Conservation (phyloP, 768 basidiomycete genomes). For the Psilocybe sp. region DNA sequence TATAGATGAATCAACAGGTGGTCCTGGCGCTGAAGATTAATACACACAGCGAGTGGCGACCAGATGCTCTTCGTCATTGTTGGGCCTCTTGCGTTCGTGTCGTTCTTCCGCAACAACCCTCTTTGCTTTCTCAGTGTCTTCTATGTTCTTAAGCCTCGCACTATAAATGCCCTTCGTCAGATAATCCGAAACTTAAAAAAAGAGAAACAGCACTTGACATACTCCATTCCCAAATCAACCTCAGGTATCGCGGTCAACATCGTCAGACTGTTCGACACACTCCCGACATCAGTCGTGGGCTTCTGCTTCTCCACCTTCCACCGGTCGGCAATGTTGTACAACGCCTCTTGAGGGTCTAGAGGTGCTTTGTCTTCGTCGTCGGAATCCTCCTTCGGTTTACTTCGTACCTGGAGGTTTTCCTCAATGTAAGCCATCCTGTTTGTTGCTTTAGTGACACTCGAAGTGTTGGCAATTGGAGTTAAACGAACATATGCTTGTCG, state of each 20-base stretch:
- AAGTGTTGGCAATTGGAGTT: background rate
- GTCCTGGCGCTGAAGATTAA: background rate
- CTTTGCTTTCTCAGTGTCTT: constrained; percentile 97
- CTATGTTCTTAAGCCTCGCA: constrained; percentile 89
- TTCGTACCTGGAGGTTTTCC: constrained; percentile 79
- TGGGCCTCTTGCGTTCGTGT: constrained; percentile 51
- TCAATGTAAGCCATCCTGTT: constrained; percentile 97
- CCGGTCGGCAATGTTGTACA: constrained; percentile 69
- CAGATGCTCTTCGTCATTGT: constrained; percentile 77
- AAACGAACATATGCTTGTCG: constrained; percentile 93
- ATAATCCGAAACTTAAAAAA: background rate
- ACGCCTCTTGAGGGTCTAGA: constrained; percentile 72
- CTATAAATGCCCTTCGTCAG: constrained; percentile 36
- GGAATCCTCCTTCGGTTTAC: constrained; percentile 48
- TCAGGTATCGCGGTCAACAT: constrained; percentile 99
- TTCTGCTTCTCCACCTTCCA: constrained; percentile 60
- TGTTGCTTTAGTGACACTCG: background rate
- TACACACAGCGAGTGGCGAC: constrained; percentile 82
- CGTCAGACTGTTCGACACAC: constrained; percentile 86
- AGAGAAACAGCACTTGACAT: constrained; percentile 29
- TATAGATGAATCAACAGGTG: constrained; percentile 4
- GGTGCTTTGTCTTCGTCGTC: constrained; percentile 41
- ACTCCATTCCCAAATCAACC: constrained; percentile 99
- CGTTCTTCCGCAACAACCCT: constrained; percentile 75
- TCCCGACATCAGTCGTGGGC: constrained; percentile 79